A percentile compares a stretch with the other conserved stretches of the same genome.
Evolutionary conservation across 306 rosid genomes (phyloP).

Genomic region (Malus asiatica): DNA sequence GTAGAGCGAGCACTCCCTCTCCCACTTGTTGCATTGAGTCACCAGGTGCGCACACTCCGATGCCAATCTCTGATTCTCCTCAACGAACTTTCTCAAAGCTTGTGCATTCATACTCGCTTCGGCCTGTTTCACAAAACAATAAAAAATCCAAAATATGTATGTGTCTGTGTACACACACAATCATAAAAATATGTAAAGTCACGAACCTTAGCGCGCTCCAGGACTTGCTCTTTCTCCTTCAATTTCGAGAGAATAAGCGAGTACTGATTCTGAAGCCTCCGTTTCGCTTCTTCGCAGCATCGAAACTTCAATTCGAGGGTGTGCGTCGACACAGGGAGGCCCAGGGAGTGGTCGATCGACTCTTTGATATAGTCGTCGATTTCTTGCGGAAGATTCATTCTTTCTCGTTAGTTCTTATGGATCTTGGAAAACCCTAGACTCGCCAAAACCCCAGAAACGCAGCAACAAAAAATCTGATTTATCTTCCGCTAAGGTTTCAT

Average conservation of each 20-base stretch:
- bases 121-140: constrained; percentile 27
- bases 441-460: neutral
- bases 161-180: neutral
- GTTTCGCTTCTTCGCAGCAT: constrained; percentile 48
- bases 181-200: neutral
- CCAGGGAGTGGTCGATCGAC: constrained; percentile 50
- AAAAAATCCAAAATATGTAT: neutral
- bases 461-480: neutral
- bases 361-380: constrained; percentile 52
- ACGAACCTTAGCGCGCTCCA: constrained; percentile 57
- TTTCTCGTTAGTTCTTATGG: neutral
- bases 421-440: constrained; percentile 9
- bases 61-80: constrained; percentile 76
- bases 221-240: constrained; percentile 54
- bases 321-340: constrained; percentile 39
- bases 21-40: constrained; percentile 50
- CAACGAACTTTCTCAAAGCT: constrained; percentile 77
- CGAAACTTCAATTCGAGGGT: constrained; percentile 62
- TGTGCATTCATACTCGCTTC: constrained; percentile 72
- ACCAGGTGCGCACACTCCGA: constrained; percentile 46
- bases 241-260: constrained; percentile 35
- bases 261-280: constrained; percentile 41
- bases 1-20: constrained; percentile 65
- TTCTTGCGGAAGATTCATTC: constrained; percentile 56
- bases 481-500: neutral